Evolutionary conservation across 225 moss, liverwort and hornwort species (phyloP).

Genomic region (Anthoceros angustus): DNA sequence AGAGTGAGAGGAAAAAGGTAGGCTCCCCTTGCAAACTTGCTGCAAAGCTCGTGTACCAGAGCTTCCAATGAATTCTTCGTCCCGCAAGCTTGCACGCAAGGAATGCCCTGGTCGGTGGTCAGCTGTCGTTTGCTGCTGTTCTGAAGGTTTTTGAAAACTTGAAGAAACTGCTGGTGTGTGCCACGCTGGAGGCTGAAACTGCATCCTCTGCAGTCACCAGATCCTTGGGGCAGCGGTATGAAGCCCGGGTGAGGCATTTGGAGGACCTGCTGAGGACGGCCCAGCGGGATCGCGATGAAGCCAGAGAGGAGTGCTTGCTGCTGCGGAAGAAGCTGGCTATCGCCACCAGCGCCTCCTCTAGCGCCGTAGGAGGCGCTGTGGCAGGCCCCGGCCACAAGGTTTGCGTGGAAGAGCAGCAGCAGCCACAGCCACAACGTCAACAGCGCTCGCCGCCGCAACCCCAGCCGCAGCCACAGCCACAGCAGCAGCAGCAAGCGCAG

Average conservation of each 20-base stretch:
- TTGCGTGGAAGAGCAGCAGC: constrained; percentile 6
- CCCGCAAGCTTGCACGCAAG: too few relatives aligned
- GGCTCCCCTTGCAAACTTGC: too few relatives aligned
- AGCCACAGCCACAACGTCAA: background rate
- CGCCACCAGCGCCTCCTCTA: constrained; percentile 29
- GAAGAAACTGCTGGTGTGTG: constrained; percentile 42
- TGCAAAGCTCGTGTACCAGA: too few relatives aligned
- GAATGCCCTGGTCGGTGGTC: too few relatives aligned
- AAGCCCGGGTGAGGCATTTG: constrained; percentile 63
- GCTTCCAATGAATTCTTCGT: too few relatives aligned
- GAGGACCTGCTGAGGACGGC: constrained; percentile 57
- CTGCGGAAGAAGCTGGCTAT: constrained; percentile 40
- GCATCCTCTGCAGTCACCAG: constrained; percentile 35
- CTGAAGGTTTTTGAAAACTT: constrained; percentile 56
- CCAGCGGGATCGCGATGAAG: constrained; percentile 64
- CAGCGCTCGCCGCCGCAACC: background rate
- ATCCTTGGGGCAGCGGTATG: constrained; percentile 47
- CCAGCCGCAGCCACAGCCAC: too few relatives aligned
- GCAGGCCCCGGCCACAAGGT: constrained; percentile 14
- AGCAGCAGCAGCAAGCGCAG: too few relatives aligned
- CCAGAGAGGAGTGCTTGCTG: constrained; percentile 42
- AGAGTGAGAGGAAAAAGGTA: too few relatives aligned
- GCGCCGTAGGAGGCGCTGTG: constrained; percentile 20
- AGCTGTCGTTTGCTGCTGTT: background rate
- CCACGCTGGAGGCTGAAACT: constrained; percentile 51